phyloP scores from a whole-genome alignment of 805 yeast species.

The Wickerhamiella bombiphila region DNA sequence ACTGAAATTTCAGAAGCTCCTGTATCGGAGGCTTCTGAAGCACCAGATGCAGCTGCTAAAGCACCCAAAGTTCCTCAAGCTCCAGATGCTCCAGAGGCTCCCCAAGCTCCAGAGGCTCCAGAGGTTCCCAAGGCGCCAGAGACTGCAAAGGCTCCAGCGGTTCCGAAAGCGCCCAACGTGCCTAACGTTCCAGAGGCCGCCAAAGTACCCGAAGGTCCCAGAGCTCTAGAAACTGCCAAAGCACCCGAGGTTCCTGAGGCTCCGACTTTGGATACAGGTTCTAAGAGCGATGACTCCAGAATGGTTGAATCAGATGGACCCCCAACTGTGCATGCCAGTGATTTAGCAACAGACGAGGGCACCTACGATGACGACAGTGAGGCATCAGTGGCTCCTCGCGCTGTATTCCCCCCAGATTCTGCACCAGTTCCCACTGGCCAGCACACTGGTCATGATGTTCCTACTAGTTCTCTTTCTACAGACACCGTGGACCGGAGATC shows the following conservation, averaged over 20 bases:
- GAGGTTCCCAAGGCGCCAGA: constrained; percentile 2
- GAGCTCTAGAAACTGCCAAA: too few relatives aligned
- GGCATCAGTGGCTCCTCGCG: constrained; percentile 1
- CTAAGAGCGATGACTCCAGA: too few relatives aligned
- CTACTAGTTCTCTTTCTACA: too few relatives aligned
- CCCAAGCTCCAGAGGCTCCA: not conserved
- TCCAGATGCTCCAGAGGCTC: not conserved
- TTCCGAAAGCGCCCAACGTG: too few relatives aligned
- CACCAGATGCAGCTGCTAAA: not conserved
- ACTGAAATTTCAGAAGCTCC: not conserved
- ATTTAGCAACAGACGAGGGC: constrained; percentile 2
- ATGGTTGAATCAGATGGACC: too few relatives aligned
- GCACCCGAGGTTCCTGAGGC: too few relatives aligned
- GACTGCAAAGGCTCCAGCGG: constrained; percentile 1
- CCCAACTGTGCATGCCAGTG: constrained; percentile 1
- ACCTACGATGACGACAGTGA: not conserved
- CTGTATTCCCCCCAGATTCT: too few relatives aligned
- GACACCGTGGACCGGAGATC: not conserved
- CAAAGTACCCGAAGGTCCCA: too few relatives aligned
- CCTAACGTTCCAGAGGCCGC: too few relatives aligned
- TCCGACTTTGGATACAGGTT: too few relatives aligned
- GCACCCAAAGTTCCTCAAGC: not conserved
- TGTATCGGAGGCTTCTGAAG: not conserved
- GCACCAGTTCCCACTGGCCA: not conserved
- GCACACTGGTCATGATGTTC: too few relatives aligned